Evolutionary conservation across 768 basidiomycete genomes (phyloP).

Genomic region (Phanerochaete carnosa): DNA sequence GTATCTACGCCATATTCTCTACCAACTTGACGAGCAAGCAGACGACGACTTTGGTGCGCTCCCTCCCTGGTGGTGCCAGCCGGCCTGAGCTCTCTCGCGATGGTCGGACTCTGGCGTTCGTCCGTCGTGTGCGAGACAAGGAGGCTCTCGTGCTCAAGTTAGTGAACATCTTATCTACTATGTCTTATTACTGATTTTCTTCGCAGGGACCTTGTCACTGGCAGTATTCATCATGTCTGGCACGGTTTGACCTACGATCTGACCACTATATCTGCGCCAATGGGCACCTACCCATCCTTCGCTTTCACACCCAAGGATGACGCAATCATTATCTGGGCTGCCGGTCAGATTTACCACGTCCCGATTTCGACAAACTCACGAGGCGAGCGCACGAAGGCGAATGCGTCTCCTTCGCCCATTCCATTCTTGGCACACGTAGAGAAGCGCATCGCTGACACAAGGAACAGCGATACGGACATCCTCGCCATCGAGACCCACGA

Average conservation of each 20-base stretch:
- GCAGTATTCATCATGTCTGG: conserved; percentile 63
- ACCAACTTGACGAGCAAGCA: conserved; percentile 55
- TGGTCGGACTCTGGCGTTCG: conserved; percentile 67
- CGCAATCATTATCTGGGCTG: conserved; percentile 70
- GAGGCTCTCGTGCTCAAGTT: conserved; percentile 72
- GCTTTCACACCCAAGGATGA: conserved; percentile 59
- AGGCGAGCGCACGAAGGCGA: conserved; percentile 49
- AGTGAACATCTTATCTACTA: conserved; percentile 10
- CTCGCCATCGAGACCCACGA: conserved; percentile 49
- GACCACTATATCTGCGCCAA: conserved; percentile 61
- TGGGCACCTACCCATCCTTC: conserved; percentile 79
- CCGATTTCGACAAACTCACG: conserved; percentile 48
- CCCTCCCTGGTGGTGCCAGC: conserved; percentile 69
- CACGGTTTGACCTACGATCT: conserved; percentile 69
- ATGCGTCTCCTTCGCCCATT: conserved; percentile 41
- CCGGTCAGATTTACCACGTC: conserved; percentile 63
- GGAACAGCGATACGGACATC: conserved; percentile 45
- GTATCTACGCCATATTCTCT: conserved; percentile 71
- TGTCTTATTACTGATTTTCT: conserved; percentile 4
- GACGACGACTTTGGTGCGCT: conserved; percentile 49
- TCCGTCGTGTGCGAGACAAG: conserved; percentile 69
- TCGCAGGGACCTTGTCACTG: conserved; percentile 62
- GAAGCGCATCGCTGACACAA: conserved; percentile 61
- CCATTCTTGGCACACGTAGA: conserved; percentile 62
- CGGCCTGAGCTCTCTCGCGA: conserved; percentile 70